phyloP scores from a whole-genome alignment of 768 basidiomycete species.

The Nidularia sp. region DNA sequence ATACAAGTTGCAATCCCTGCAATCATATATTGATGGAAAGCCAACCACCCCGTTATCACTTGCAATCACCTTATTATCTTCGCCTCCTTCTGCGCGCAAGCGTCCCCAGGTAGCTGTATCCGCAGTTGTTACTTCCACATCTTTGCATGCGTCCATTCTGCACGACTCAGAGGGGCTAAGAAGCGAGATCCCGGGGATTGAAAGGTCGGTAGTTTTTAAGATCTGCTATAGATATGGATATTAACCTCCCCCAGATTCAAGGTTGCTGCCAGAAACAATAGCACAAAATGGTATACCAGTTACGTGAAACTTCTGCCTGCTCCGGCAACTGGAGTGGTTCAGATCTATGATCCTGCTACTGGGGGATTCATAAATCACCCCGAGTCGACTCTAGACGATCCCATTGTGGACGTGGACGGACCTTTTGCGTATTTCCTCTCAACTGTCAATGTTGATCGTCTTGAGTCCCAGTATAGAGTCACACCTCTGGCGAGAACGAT shows the following conservation, averaged over 20 bases:
- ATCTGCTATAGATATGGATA: background rate
- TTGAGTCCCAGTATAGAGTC: constrained; percentile 82
- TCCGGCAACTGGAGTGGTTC: constrained; percentile 32
- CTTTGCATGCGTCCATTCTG: constrained; percentile 82
- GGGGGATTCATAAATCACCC: constrained; percentile 42
- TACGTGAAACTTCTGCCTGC: constrained; percentile 52
- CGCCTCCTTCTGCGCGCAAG: constrained; percentile 19
- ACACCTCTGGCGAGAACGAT: constrained; percentile 52
- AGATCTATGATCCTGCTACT: constrained; percentile 56
- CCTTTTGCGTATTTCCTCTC: constrained; percentile 87
- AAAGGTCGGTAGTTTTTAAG: constrained; percentile 28
- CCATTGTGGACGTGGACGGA: constrained; percentile 52
- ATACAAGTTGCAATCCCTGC: constrained; percentile 54
- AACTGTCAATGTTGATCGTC: constrained; percentile 77
- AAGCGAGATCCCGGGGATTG: constrained; percentile 64
- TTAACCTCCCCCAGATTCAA: constrained; percentile 57
- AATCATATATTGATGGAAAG: constrained; percentile 40
- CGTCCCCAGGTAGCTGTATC: constrained; percentile 33
- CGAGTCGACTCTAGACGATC: constrained; percentile 22
- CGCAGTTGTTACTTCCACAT: constrained; percentile 83
- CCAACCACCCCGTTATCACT: constrained; percentile 43
- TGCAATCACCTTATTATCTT: constrained; percentile 44
- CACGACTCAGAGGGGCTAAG: constrained; percentile 78
- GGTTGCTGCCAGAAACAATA: constrained; percentile 75
- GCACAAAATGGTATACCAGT: constrained; percentile 65